Conservation (phyloP, 176 grass and related monocot species). For the Bolboschoenus planiculmis region DNA sequence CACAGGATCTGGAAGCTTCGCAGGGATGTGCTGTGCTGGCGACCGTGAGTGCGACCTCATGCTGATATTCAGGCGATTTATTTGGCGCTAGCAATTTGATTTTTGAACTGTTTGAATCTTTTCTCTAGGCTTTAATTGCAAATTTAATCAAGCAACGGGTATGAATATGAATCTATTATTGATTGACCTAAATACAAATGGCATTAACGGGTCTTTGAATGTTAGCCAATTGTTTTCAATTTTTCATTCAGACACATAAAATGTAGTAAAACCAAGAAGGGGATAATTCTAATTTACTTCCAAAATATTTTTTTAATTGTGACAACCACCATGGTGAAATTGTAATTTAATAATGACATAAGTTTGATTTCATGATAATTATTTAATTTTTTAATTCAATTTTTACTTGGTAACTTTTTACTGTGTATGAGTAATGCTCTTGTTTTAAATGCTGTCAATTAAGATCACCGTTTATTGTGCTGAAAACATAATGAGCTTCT, state of each 20-base stretch:
- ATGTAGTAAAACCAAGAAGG: background rate
- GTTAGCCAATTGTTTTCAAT: background rate
- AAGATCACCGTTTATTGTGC: too few relatives aligned
- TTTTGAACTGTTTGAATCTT: conserved; percentile 1
- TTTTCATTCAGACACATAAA: background rate
- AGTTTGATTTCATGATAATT: too few relatives aligned
- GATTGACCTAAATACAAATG: background rate
- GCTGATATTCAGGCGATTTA: conserved; percentile 1
- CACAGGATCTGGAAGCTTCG: background rate
- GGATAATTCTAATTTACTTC: background rate
- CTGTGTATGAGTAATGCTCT: too few relatives aligned
- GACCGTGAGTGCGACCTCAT: background rate
- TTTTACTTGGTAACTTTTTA: too few relatives aligned
- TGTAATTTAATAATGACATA: too few relatives aligned
- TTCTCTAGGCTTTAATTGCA: background rate
- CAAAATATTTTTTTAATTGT: too few relatives aligned
- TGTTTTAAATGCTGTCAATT: too few relatives aligned
- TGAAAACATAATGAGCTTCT: too few relatives aligned
- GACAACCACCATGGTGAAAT: too few relatives aligned
- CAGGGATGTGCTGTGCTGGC: background rate
- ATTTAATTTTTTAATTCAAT: too few relatives aligned
- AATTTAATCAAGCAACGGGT: background rate
- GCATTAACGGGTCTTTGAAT: background rate
- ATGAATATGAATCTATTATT: too few relatives aligned
- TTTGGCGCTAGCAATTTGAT: background rate